phyloP scores from a whole-genome alignment of 2,329 filamentous ascomycete species.

The Cryphonectria nitschkei region DNA sequence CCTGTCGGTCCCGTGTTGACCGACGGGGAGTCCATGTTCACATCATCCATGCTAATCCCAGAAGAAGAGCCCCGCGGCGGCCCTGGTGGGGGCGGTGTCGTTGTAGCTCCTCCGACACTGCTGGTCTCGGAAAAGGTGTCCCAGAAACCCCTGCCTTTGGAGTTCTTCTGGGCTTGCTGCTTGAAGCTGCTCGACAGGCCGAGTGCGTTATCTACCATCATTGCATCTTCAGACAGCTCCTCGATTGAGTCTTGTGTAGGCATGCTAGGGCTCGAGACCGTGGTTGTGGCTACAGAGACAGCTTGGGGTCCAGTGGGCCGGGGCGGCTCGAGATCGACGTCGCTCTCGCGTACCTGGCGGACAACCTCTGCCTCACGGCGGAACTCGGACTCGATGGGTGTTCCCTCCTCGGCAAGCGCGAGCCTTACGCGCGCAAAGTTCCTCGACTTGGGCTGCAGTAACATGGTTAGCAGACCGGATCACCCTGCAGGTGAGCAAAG shows the following conservation, averaged over 20 bases:
- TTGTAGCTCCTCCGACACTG: constrained; percentile 47
- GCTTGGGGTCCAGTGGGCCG: constrained; percentile 38
- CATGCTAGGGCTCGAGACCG: constrained; percentile 71
- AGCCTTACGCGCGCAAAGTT: constrained; percentile 92
- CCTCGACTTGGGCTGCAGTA: constrained; percentile 84
- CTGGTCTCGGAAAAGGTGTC: constrained; percentile 74
- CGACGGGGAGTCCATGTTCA: constrained; percentile 72
- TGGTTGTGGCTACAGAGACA: constrained; percentile 56
- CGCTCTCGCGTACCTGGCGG: constrained; percentile 83
- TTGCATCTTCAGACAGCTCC: constrained; percentile 71
- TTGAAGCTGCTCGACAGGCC: constrained; percentile 71
- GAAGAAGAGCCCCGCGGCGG: constrained; percentile 61
- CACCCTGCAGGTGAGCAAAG: neutral
- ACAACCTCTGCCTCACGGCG: constrained; percentile 94
- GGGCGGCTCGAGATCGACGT: constrained; percentile 63
- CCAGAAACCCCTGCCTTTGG: constrained; percentile 75
- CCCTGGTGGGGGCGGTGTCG: constrained; percentile 68
- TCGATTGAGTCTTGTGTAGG: constrained; percentile 68
- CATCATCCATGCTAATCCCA: constrained; percentile 67
- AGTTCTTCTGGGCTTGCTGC: constrained; percentile 72
- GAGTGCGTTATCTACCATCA: constrained; percentile 55
- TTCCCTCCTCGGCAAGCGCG: constrained; percentile 83
- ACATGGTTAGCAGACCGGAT: constrained; percentile 35
- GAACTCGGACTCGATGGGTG: constrained; percentile 86
- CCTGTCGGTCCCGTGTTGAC: constrained; percentile 30